Evolutionary conservation across 2,329 filamentous ascomycete species (phyloP).

Genomic region (Trichoderma atrobrunneum): DNA sequence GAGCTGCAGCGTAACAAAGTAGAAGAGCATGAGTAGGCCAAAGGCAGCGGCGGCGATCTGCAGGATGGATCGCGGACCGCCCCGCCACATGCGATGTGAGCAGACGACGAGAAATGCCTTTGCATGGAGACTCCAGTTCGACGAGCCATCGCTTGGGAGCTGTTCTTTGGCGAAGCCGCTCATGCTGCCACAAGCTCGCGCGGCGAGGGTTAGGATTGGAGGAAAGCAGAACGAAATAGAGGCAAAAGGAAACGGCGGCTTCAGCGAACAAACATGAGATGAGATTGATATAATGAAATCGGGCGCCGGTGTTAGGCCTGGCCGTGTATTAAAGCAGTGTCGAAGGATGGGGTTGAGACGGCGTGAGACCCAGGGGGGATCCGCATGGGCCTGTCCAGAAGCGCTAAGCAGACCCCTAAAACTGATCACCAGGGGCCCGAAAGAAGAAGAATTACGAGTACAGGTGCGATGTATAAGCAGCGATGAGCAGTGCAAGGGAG

Average conservation of each 20-base stretch:
- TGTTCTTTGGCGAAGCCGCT: conserved; percentile 19
- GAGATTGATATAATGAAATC: background rate
- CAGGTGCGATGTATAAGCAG: background rate
- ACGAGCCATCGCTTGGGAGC: conserved; percentile 24
- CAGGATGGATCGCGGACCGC: conserved; percentile 32
- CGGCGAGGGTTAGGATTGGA: background rate
- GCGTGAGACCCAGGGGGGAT: background rate
- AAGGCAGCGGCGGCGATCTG: conserved; percentile 29
- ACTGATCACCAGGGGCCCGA: background rate
- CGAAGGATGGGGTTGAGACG: background rate
- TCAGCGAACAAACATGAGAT: background rate
- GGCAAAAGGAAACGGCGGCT: background rate
- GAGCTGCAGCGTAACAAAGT: conserved; percentile 25
- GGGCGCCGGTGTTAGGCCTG: background rate
- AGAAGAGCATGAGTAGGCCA: conserved; percentile 30
- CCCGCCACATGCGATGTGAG: conserved; percentile 42
- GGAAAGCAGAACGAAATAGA: background rate
- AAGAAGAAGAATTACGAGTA: background rate
- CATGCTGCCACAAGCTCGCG: conserved; percentile 13
- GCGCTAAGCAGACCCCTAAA: background rate
- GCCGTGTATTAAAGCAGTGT: background rate
- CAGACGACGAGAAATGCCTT: conserved; percentile 38
- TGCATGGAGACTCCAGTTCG: conserved; percentile 24
- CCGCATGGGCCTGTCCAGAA: background rate
- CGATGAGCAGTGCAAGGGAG: background rate